Base-by-base conservation (phyloP, 345 rosid genomes). In the Eucalyptus coolabah region DNA sequence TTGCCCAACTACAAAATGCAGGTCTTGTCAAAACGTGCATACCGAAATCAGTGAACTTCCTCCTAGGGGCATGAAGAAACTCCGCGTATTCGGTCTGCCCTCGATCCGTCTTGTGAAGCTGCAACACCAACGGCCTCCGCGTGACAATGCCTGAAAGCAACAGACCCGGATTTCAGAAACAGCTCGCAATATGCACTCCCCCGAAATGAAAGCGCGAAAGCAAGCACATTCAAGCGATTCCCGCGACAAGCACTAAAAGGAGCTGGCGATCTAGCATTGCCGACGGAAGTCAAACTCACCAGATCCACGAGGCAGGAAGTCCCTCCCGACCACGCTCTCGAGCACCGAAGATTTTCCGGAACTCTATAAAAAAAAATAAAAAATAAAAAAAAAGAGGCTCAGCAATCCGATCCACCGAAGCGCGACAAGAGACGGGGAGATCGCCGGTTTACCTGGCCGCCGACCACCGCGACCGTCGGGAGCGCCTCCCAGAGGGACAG, bases 401-500 rank as follows among this genome's bases (percentile, higher is more conserved):
- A 72, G 83, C 40, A 37, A 72, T 72, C 82, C 45, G 82, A 72
- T 72, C 83, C 59, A 8, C 5, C 59, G 11, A 53, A 86, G 80
- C 60, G 14, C 59, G 50, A 65, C 51, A 21, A 13, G 3, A 51
- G 42, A 89, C 77, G 89, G 81, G 88, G 89, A 90, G 88, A 88
- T 23, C 81, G 65, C 69, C 80, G 60, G 63, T 18, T 42, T 87
- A 98, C 99, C 99, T 97, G 99, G 90, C 99, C 99, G 86, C 99
- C 99, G 59, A 96, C 99, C 88, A 98, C 99, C 8, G 98, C 99
- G 91, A 98, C 99, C 72, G 99, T 92, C 49, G 98, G 99, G 51
- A 98, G 98, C 89, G 99, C 99, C 95, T 97, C 99, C 99, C 99
- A 97, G n/a, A 98, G 98, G 11, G 99, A 97, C 99, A 98, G 94